Evolutionary conservation across 169 alveolate genomes (phyloP), one percentile per base, ranked within the genome.

Genomic region (Plasmodium billcollinsi): DNA sequence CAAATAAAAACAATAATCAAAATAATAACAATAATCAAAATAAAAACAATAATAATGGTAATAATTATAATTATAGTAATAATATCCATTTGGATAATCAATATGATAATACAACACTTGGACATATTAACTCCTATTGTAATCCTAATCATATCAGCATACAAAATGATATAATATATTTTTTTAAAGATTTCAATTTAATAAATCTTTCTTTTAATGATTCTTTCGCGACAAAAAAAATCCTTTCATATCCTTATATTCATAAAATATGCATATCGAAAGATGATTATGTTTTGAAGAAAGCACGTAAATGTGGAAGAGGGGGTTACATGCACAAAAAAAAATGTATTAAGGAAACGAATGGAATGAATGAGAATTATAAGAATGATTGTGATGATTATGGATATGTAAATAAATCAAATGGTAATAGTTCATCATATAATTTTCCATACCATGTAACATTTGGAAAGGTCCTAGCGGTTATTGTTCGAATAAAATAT

Each of bases 401-500:
- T 1, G 12, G 15, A 21, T 56, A 14, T 14, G 33, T 18, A 56
- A 52, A 52, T 14, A 52, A 29, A 15, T 5, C 11, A 6, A 15
- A 15, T 39, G 4, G 47, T 39, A 5, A 0, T 39, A 39, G 5
- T 39, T 39, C 47, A 5, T 5, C 47, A 39, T 39, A 39, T 39
- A 39, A 39, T 39, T 4, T 5, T 39, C 9, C 47, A 1, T 52
- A 14, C 33, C 20, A 12, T 9, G 9, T 3, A 5, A 78, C 73
- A 18, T 56, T 12, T 21, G 89, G 89, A n/a, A 78, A 66, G 29
- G 11, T 78, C 0, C n/a, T 78, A 24, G 65, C 78, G 3, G 70
- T 47, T 39, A 14, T 66, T 43, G 75, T 78, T 50, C 59, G 89
- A 49, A 52, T 66, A 9, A 78, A 78, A 47, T 78, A 78, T 33